A percentile compares a stretch with the other conserved stretches of the same genome.
Conservation (phyloP, 139 green algal genomes). For the Auxenochlorella pyrenoidosa region DNA sequence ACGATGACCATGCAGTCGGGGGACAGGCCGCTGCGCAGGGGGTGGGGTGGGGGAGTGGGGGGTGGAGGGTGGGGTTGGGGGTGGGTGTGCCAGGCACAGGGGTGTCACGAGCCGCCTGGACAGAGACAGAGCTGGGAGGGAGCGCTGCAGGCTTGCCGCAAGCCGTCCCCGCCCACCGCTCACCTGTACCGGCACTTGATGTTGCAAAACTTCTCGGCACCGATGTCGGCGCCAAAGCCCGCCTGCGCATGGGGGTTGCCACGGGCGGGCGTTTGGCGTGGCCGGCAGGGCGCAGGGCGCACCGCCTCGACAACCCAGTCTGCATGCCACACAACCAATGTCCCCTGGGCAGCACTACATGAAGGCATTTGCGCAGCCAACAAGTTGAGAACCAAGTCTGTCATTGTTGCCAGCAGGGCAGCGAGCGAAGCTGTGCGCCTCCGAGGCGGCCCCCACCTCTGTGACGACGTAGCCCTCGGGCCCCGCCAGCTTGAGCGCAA, state of each 20-base stretch:
- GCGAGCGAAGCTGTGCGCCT: not conserved
- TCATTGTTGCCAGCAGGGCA: not conserved
- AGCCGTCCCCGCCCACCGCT: not conserved
- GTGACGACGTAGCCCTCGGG: constrained; percentile 92
- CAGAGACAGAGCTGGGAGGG: too few relatives aligned
- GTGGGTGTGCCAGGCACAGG: not conserved
- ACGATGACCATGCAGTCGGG: constrained; percentile 91
- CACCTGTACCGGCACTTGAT: constrained; percentile 35
- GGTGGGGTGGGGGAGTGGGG: constrained; percentile 36
- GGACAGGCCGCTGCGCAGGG: constrained; percentile 71
- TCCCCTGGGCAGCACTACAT: too few relatives aligned
- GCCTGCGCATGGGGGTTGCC: constrained; percentile 65
- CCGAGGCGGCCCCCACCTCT: constrained; percentile 72
- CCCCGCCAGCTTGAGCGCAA: constrained; percentile 93
- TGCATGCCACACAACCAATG: too few relatives aligned
- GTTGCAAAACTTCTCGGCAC: constrained; percentile 88
- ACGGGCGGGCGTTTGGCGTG: not conserved
- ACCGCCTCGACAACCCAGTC: too few relatives aligned
- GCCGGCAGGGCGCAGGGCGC: too few relatives aligned
- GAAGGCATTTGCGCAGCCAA: too few relatives aligned
- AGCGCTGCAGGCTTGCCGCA: not conserved
- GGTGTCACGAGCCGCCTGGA: too few relatives aligned
- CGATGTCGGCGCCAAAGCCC: constrained; percentile 98
- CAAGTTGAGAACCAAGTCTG: too few relatives aligned
- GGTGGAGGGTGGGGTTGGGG: not conserved